Base-by-base conservation (phyloP, 257 asterid genomes). In the Solanum peruvianum region DNA sequence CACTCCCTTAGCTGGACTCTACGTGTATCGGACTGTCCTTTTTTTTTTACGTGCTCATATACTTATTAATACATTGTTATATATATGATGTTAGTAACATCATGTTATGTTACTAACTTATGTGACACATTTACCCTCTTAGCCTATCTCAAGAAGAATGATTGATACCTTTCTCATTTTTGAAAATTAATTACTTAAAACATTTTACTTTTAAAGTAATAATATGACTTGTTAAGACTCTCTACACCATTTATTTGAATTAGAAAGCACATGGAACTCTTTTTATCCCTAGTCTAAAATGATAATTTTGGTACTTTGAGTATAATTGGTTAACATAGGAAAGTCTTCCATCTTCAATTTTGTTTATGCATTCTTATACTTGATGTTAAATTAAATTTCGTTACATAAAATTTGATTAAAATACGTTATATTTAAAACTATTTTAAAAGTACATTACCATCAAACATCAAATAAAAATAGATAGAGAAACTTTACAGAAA, bases 1-100 rank as follows among this genome's bases (percentile, higher is more conserved):
- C 1, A 20, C 66, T 20, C 5, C 11, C 45, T 71, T 35, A 0
- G 18, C 6, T 72, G 0, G 0, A 37, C 1, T 7, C 7, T 70
- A 5, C 12, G 15, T 21, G 2, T 10, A 37, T 20, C 3, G 9
- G 0, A 2, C 9, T 72, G 1, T 0, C 14, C 25, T 27, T 21
- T 73, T 39, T 35, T 0, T 20, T 39, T 21, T 2, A 39, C 6
- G 6, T 37, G 29, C 20, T 73, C 49, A 72, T 35, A 9, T 72
- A 72, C 9, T 70, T 69, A 4, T 70, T 31, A 16, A 16, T 70
- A 16, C 11, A 0, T 9, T 31, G 5, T 5, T 72, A 0, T 69
- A 69, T 69, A 69, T 31, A 15, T 69, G 13, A 3, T 67, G 20
- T 27, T 56, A 56, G 11, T 56, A 52, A 52, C 62, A 52, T 18